Evolutionary conservation across 495 filamentous ascomycete genomes (phyloP).

Genomic region (Pyronema domesticum): DNA sequence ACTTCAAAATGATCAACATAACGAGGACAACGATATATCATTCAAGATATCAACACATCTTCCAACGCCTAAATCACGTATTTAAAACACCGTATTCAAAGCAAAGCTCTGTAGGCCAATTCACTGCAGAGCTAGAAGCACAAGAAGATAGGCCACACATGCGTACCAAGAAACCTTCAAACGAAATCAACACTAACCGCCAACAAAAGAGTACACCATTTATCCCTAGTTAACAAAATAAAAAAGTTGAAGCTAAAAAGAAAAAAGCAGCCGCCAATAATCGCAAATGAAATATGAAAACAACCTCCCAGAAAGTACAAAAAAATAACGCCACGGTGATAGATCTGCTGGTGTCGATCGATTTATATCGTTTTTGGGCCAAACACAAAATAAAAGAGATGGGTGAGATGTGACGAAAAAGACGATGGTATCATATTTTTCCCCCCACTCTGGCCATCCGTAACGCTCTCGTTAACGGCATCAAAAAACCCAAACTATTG

Average conservation of each 20-base stretch:
- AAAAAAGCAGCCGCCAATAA: neutral
- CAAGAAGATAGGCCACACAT: neutral
- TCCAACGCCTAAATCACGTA: no score
- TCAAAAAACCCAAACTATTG: neutral
- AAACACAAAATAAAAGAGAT: neutral
- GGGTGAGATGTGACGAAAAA: neutral
- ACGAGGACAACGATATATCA: no score
- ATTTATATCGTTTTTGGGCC: constrained; percentile 1
- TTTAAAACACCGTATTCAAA: no score
- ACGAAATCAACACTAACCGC: no score
- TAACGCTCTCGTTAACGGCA: neutral
- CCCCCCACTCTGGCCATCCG: neutral
- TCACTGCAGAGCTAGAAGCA: neutral
- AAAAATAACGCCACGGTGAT: neutral
- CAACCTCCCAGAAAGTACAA: neutral
- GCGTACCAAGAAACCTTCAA: no score
- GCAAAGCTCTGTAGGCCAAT: no score
- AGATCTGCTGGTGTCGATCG: neutral
- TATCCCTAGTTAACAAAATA: constrained; percentile 1
- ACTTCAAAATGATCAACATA: no score
- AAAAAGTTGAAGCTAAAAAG: neutral
- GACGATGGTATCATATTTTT: neutral
- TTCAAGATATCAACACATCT: no score
- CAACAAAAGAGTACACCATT: constrained; percentile 1
- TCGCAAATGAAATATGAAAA: no score